Evolutionary conservation across 306 rosid genomes (phyloP).

Genomic region (Corylus americana): DNA sequence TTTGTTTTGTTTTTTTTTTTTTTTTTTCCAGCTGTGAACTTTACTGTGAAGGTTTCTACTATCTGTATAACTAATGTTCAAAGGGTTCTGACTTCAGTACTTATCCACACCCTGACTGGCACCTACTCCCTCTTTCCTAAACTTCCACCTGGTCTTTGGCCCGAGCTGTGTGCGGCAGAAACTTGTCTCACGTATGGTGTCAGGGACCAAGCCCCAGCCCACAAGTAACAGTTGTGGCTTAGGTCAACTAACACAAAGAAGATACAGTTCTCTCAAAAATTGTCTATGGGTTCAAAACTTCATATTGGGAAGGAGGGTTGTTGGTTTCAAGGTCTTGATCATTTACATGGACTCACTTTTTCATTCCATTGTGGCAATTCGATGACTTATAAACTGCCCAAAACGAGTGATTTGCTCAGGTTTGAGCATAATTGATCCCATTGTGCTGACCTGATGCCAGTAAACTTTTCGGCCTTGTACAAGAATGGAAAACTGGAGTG

Average conservation of each 20-base stretch:
- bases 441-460: neutral
- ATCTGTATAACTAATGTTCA: neutral
- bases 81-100: constrained; percentile 4
- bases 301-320: neutral
- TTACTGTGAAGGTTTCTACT: neutral
- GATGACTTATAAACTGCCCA: neutral
- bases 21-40: neutral
- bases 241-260: neutral
- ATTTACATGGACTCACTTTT: neutral
- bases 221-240: neutral
- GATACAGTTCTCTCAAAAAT: neutral
- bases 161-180: neutral
- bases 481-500: constrained; percentile 1
- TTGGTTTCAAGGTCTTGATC: neutral
- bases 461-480: constrained; percentile 1
- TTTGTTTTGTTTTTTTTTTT: too few species aligned
- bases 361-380: neutral
- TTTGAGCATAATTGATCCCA: neutral
- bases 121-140: neutral
- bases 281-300: neutral
- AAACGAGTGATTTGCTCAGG: too few species aligned
- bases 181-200: neutral
- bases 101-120: neutral
- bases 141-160: neutral
- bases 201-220: neutral